Conservation (phyloP, 1,139 yeast species). For the Hansenula anomala region DNA sequence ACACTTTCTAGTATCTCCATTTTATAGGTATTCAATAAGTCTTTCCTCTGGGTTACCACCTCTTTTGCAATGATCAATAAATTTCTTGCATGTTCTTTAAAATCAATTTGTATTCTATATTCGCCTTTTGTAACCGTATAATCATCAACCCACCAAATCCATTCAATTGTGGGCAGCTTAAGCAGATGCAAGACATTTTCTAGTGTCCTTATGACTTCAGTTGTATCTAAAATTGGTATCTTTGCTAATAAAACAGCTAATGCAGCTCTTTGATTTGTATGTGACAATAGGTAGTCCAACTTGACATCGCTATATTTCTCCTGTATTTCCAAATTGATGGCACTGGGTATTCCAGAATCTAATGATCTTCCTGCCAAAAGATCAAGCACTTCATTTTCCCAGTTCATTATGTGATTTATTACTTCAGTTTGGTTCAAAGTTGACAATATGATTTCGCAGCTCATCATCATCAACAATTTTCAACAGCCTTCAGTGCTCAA, state of each 20-base stretch:
- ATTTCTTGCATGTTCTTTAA: slow-evolving; percentile 5
- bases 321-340: neutral
- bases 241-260: neutral
- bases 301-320: neutral
- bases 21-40: neutral
- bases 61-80: slow-evolving; percentile 1
- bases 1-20: neutral
- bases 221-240: neutral
- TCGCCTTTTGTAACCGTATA: slow-evolving; percentile 6
- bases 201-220: neutral
- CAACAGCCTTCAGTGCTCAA: too few relatives aligned
- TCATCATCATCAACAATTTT: neutral
- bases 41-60: neutral
- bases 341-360: neutral
- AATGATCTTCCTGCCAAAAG: neutral
- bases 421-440: too few relatives aligned
- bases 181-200: neutral
- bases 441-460: neutral
- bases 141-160: slow-evolving; percentile 20
- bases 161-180: slow-evolving; percentile 8
- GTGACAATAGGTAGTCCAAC: neutral
- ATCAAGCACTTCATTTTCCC: neutral
- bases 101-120: slow-evolving; percentile 10
- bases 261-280: neutral
- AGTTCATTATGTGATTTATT: slow-evolving; percentile 1